Evolutionary conservation across 225 moss, liverwort and hornwort genomes (phyloP).

Genomic region (Bryum argenteum): DNA sequence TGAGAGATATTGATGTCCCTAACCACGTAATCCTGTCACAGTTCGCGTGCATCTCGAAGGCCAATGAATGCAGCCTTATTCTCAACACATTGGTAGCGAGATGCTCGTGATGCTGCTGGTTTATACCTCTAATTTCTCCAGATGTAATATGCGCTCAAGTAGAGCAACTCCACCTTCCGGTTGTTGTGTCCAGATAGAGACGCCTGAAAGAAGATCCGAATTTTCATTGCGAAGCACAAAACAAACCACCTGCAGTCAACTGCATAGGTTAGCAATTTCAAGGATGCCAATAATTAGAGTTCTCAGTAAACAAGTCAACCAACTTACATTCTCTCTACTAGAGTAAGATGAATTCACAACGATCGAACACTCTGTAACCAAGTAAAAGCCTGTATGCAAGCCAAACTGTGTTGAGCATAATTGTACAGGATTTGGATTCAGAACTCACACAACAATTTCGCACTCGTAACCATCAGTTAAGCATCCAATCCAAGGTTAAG

Average conservation of each 20-base stretch:
- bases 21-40: neutral
- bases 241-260: constrained; percentile 52
- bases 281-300: neutral
- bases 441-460: neutral
- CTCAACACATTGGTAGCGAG: constrained; percentile 18
- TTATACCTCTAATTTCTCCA: constrained; percentile 64
- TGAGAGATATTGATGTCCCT: constrained; percentile 2
- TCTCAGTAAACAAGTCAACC: neutral
- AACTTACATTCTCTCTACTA: neutral
- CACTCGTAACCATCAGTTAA: neutral
- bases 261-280: constrained; percentile 11
- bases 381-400: neutral
- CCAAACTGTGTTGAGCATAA: neutral
- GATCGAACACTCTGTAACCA: neutral
- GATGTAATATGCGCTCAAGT: constrained; percentile 58
- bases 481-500: neutral
- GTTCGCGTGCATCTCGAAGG: constrained; percentile 17
- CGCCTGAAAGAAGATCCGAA: constrained; percentile 53
- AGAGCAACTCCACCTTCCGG: constrained; percentile 50
- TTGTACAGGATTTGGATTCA: neutral
- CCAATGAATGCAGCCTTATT: neutral
- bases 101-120: constrained; percentile 7
- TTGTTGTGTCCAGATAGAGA: constrained; percentile 65
- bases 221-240: constrained; percentile 61
- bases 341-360: neutral